Evolutionary conservation across 352 stramenopile genomes (phyloP).

Genomic region (Pythium grandisporangium): DNA sequence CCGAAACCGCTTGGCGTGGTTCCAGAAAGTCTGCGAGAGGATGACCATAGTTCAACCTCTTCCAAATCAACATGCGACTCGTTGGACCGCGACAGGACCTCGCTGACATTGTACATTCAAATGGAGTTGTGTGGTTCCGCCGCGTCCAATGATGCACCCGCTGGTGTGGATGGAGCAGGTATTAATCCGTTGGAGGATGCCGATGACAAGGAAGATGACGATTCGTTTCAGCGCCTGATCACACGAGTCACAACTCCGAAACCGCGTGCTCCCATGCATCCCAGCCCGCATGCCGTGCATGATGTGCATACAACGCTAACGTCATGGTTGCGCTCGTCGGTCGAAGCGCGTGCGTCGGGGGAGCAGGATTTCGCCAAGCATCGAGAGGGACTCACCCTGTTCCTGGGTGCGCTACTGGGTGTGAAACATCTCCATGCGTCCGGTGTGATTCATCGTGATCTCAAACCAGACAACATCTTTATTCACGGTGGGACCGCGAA

Average conservation of each 20-base stretch:
- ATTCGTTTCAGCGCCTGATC: slow-evolving; percentile 31
- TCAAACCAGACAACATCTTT: slow-evolving; percentile 23
- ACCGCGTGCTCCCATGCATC: slow-evolving; percentile 3
- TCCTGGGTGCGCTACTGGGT: slow-evolving; percentile 51
- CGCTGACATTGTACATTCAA: slow-evolving; percentile 70
- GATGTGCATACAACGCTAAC: slow-evolving; percentile 50
- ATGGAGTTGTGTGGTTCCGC: slow-evolving; percentile 55
- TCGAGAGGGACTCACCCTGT: slow-evolving; percentile 48
- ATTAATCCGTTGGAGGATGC: slow-evolving; percentile 7
- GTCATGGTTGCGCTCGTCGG: slow-evolving; percentile 59
- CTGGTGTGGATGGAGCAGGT: slow-evolving; percentile 1
- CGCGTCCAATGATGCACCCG: slow-evolving; percentile 3
- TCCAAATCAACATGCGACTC: slow-evolving; percentile 3
- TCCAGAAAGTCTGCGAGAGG: slow-evolving; percentile 7
- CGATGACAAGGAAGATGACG: slow-evolving; percentile 15
- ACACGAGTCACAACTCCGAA: slow-evolving; percentile 21
- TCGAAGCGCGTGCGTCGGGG: slow-evolving; percentile 22
- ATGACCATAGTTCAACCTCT: slow-evolving; percentile 10
- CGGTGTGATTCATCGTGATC: slow-evolving; percentile 18
- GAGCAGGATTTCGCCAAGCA: slow-evolving; percentile 30
- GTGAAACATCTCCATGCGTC: slow-evolving; percentile 71
- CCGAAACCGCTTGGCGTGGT: slow-evolving; percentile 4
- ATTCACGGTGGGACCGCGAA: slow-evolving; percentile 17
- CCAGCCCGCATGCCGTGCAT: no score
- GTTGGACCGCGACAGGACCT: no score